Evolutionary conservation across 2,329 filamentous ascomycete genomes (phyloP), one percentile per base, ranked within the genome.

Genomic region (Fusarium lyarnte): DNA sequence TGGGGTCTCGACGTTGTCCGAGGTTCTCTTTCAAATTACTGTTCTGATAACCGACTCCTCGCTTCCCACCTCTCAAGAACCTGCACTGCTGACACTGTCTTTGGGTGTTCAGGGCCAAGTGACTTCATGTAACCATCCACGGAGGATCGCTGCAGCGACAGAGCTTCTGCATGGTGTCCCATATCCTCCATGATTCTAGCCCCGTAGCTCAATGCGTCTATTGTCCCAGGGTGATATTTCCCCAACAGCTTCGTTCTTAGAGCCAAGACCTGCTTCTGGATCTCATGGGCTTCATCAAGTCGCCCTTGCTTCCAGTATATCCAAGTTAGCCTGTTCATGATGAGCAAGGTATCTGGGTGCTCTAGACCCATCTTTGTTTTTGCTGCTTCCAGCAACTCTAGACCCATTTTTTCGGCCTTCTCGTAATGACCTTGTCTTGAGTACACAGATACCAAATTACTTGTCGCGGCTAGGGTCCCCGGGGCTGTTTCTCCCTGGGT

Each of bases 301-400:
- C 16, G 13, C 21, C 45, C 27, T n/a, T n/a, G 9, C 11, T 3
- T 3, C 19, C 13, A 6, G 8, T 12, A 16, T 29, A 7, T 1
- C 9, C 3, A 4, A 5, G 27, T 9, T 14, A 47, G 4, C 13
- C 2, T 6, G 10, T n/a, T 0, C 25, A 46, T 46, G 3, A 1
- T 3, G 3, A 4, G 0, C 1, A 46, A 9, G 0, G 25, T 46
- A 8, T n/a, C 0, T 16, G 19, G 45, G 13, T 47, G 6, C 3
- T 47, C 27, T n/a, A 7, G 0, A 5, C 45, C 27, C 5, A 12
- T 7, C 6, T 12, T 1, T 3, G 11, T 29, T 9, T 16, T 29
- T 2, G 2, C 2, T n/a, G 6, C 25, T 9, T 29, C 45, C 16
- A 47, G 0, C 13, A 17, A 21, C 16, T 29, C 12, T 12, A 6